A percentile compares a stretch with the other conserved stretches of the same genome.
Evolutionary conservation across 192 early-diverging fungal genomes (phyloP).

Genomic region (Mycoemilia scoparia): DNA sequence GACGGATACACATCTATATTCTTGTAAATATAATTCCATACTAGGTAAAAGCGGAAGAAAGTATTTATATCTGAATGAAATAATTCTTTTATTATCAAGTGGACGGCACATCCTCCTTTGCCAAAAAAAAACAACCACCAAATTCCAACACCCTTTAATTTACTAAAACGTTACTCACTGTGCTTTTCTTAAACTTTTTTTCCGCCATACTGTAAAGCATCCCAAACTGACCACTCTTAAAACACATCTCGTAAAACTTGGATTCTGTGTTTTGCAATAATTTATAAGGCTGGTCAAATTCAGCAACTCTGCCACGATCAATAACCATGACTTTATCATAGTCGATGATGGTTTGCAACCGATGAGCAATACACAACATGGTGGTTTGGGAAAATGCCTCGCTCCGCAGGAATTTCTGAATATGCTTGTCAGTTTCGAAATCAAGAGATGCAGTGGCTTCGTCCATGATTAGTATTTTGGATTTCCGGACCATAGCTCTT

Average conservation of each 20-base stretch:
- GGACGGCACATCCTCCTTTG: no score
- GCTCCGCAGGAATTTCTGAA: conserved; percentile 49
- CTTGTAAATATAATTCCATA: no score
- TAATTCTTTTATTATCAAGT: no score
- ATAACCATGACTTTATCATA: conserved; percentile 65
- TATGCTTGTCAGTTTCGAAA: conserved; percentile 57
- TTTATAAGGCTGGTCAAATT: conserved; percentile 44
- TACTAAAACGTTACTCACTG: no score
- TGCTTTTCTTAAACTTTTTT: no score
- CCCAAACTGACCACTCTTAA: conserved; percentile 61
- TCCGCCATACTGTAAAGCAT: conserved; percentile 48
- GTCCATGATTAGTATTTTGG: conserved; percentile 50
- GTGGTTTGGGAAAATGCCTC: conserved; percentile 41
- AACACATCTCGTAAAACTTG: conserved; percentile 54
- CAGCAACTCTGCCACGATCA: conserved; percentile 48
- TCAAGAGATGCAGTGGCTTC: conserved; percentile 67
- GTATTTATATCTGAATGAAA: no score
- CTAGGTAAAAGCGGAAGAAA: no score
- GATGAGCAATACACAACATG: conserved; percentile 55
- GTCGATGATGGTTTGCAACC: conserved; percentile 53
- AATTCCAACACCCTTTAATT: no score
- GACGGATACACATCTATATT: no score
- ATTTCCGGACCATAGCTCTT: conserved; percentile 53
- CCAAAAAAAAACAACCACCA: no score
- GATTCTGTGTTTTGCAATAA: conserved; percentile 30